Base-by-base conservation (phyloP, 2,329 filamentous ascomycete genomes). In the Apiospora sp. region DNA sequence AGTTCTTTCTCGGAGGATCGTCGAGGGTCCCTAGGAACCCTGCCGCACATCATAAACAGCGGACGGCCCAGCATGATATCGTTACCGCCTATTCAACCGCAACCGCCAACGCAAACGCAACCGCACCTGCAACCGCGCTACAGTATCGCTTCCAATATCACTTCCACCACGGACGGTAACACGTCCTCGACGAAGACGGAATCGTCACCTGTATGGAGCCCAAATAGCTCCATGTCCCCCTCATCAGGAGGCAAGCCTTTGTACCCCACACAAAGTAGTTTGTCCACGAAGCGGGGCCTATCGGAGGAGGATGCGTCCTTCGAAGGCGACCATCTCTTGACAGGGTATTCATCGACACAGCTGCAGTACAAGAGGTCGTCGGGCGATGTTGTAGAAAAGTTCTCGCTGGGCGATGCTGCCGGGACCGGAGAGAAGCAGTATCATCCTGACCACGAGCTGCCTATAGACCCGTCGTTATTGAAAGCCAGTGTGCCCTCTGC, bases 1-100 rank as follows among this genome's bases (percentile, higher is more conserved):
- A 10, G 8, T 8, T 64, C 44, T 13, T 37, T 10, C 46, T 22
- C 54, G 2, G 68, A 70, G 2, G 48, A 70, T 27, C 68, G 48
- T 19, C 46, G 48, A 14, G 48, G 48, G 30, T 70, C 48, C 12
- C 13, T 70, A 43, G 48, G 48, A 22, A 58, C 48, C 12, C n/a
- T 70, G 43, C 79, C 80, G 34, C 58, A 64, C 8, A 64, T 64
- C 22, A 41, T 64, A 1, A 64, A 41, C 19, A 41, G 58, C 58
- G 58, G 30, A 30, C 58, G 58, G 4, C 58, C 58, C 14, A 12
- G 16, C 30, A 22, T 64, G 19, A 22, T 58, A 22, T 16, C 68
- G 5, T 41, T 70, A 8, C 67, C 67, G 19, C 67, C 67, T 6
- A 69, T 69, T 1, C 67, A 69, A 69, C 19, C 67, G 27, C 27